Base-by-base conservation (phyloP, 139 green algal species). In the Tetradesmus lagerheimii region DNA sequence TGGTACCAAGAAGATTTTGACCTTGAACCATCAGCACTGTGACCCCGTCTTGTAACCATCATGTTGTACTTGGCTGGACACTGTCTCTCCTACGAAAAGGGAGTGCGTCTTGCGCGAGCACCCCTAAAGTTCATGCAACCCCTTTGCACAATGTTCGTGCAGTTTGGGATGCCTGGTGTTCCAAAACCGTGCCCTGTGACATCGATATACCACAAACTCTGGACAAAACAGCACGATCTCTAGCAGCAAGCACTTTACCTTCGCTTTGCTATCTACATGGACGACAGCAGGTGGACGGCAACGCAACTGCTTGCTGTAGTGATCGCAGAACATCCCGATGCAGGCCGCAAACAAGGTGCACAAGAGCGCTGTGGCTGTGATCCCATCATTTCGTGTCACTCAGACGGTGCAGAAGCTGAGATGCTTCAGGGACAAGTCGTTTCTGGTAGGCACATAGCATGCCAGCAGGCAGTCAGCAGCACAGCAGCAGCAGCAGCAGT, bases 341-440 rank as follows among this genome's bases (percentile, higher is more conserved):
- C 67, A 78, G 1, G 12, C 76, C 9, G 23, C 27, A 62, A 39
- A 43, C 71, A 95, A 96, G 64, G 90, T 91, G 16, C 86, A 95
- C 88, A 96, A 92, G 45, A 91, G 75, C 15, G 94, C 95, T 0
- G 31, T 97, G 1, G 93, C 89, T 64, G 66, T 97, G 3, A 84
- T 96, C 0, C 95, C 95, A 1, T 93, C 95, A 0, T 38, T 89
- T 6, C 31, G 37, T 20, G 0, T 89, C 1, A 94, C 91, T 88
- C 29, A 62, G 1, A n/a, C 76, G 1, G 92, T 97, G 34, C 96
- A 98, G 82, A 75, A 88, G 1, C 79, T 96, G 5, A 84, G 96
- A 0, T 91, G 88, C 41, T 92, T 94, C 34, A 90, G 93, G 38
- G 96, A 98, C 87, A 97, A 96, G 74, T 83, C 35, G 3, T 96